A percentile compares a stretch with the other conserved stretches of the same genome.
phyloP scores from a whole-genome alignment of 1,284 basidiomycete genomes.

The Abortiporus biennis region DNA sequence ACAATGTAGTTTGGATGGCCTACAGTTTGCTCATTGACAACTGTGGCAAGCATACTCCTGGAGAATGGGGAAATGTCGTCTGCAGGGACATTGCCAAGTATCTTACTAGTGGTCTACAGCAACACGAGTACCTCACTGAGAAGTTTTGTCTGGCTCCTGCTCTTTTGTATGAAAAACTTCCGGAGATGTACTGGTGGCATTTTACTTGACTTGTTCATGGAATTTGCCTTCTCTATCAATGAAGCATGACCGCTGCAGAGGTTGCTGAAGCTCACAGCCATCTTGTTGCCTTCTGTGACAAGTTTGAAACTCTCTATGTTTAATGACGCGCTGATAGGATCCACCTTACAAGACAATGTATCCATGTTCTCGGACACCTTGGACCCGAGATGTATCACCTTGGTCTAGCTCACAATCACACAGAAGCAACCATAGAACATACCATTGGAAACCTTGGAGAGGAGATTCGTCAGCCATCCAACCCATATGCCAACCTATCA shows the following conservation, averaged over 20 bases:
- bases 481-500: conserved; percentile 18
- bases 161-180: conserved; percentile 13
- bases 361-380: conserved; percentile 17
- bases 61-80: conserved; percentile 21
- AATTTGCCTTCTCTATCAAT: conserved; percentile 12
- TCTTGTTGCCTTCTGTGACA: conserved; percentile 11
- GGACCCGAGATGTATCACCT: conserved; percentile 9
- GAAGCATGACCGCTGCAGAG: conserved; percentile 1
- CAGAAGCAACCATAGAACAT: conserved; percentile 20
- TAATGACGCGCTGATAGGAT: conserved; percentile 13
- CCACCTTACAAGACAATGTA: conserved; percentile 18
- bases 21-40: conserved; percentile 11
- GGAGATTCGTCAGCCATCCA: conserved; percentile 17
- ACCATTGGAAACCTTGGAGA: conserved; percentile 18
- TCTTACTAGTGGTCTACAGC: conserved; percentile 26
- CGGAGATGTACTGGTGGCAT: conserved; percentile 12
- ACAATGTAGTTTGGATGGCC: conserved; percentile 30
- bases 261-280: conserved; percentile 3
- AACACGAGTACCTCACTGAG: conserved; percentile 20
- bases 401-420: conserved; percentile 11
- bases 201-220: conserved; percentile 18
- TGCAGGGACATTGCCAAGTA: conserved; percentile 25
- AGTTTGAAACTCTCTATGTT: conserved; percentile 18
- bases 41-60: conserved; percentile 21
- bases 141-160: conserved; percentile 18